Evolutionary conservation across 2,329 filamentous ascomycete species (phyloP), one percentile per base, ranked within the genome.

Genomic region (Epichloe bromicola): DNA sequence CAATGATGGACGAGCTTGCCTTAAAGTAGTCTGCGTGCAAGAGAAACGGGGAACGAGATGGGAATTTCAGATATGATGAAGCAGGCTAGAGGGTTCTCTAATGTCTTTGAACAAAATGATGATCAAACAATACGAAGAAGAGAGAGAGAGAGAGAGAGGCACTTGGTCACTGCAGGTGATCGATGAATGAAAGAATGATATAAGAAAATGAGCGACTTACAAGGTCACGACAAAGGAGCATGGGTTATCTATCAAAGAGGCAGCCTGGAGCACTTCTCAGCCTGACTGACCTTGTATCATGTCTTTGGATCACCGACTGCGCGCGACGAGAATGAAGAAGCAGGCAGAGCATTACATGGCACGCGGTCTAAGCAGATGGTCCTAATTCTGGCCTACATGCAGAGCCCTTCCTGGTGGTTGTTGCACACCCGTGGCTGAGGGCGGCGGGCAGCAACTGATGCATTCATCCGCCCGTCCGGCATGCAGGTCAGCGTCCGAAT

Each of bases 351-450:
- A 10, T 17, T n/a, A n/a, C 36, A 38, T 34, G 50, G 49, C 54
- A 55, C 54, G 50, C 39, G 52, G 50, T 42, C 49, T 38, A 5
- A 41, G 52, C 52, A 52, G 49, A 51, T 52, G 54, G 49, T 41
- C 51, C 46, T 26, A 37, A 51, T 41, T 23, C 48, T 38, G 49
- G 37, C 49, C 38, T 17, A 42, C 48, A n/a, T 10, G 39, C 36
- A 14, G 15, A 37, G n/a, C 42, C 39, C 38, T 30, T 49, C 39
- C 38, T 38, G 30, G 33, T 49, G 44, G 34, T 30, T 48, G 36
- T 34, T 48, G 48, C 26, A 1, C 19, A 38, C 23, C 14, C 43
- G 51, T 53, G 51, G 48, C 44, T 51, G 51, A 41, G 51, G 48
- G 8, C 30, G 42, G 42, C 42, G 15, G 23, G 20, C 42, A 39